A percentile compares a stretch with the other conserved stretches of the same genome.
phyloP scores from a whole-genome alignment of 2,329 filamentous ascomycete species.

The Paecilomyces fulvus region DNA sequence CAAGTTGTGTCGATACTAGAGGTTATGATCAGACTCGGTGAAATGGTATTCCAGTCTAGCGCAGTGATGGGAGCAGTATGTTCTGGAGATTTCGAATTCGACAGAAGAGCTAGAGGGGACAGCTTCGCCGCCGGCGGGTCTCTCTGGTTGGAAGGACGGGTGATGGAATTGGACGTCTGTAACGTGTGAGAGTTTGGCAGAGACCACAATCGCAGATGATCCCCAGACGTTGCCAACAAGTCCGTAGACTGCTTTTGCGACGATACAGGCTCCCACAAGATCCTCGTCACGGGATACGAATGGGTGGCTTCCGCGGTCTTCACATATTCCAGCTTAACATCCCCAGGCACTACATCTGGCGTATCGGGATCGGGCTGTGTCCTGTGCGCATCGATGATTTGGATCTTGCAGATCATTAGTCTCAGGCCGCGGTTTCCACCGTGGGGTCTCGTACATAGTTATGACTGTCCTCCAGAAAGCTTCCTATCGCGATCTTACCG shows the following conservation, averaged over 20 bases:
- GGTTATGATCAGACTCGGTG: slow-evolving; percentile 93
- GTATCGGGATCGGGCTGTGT: slow-evolving; percentile 61
- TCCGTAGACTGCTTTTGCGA: slow-evolving; percentile 94
- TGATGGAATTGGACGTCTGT: slow-evolving; percentile 60
- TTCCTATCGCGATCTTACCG: slow-evolving; percentile 89
- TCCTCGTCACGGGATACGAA: slow-evolving; percentile 90
- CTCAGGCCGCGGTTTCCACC: slow-evolving; percentile 6
- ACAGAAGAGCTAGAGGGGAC: slow-evolving; percentile 83
- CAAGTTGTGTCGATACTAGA: slow-evolving; percentile 98
- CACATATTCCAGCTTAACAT: slow-evolving; percentile 65
- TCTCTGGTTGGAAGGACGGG: slow-evolving; percentile 54
- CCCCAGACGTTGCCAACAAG: slow-evolving; percentile 86
- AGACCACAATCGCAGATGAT: slow-evolving; percentile 90
- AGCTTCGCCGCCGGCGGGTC: slow-evolving; percentile 65
- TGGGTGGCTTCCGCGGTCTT: slow-evolving; percentile 95
- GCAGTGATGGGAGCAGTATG: slow-evolving; percentile 95
- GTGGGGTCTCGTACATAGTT: slow-evolving; percentile 66
- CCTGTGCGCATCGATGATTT: slow-evolving; percentile 88
- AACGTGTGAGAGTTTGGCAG: slow-evolving; percentile 58
- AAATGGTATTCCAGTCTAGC: slow-evolving; percentile 96
- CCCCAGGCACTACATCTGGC: slow-evolving; percentile 60
- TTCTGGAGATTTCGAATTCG: slow-evolving; percentile 96
- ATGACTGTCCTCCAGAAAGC: slow-evolving; percentile 94
- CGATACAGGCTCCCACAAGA: slow-evolving; percentile 92
- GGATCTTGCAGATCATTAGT: slow-evolving; percentile 55